phyloP scores from a whole-genome alignment of 495 filamentous ascomycete species.

The Penicillium coffeae region DNA sequence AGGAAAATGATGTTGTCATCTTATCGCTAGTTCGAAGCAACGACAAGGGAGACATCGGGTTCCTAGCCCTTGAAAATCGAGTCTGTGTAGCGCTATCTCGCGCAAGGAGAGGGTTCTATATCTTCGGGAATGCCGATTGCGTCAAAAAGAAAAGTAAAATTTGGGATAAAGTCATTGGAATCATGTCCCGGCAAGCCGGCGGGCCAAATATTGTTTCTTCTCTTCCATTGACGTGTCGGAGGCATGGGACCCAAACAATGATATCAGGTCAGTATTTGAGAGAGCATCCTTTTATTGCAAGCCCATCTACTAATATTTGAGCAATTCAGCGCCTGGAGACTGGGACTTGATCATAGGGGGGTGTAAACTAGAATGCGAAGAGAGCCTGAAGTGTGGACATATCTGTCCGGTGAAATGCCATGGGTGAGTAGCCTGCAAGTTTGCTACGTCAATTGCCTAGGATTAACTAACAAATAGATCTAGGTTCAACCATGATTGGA shows the following conservation, averaged over 20 bases:
- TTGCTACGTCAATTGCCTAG: background rate
- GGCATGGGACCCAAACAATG: constrained; percentile 30
- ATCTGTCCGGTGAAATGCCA: constrained; percentile 37
- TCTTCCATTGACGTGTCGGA: constrained; percentile 39
- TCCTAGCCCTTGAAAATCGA: constrained; percentile 70
- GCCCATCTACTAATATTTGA: too few species aligned
- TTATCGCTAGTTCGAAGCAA: constrained; percentile 82
- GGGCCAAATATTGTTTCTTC: constrained; percentile 25
- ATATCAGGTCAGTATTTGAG: constrained; percentile 24
- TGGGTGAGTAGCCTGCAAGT: constrained; percentile 20
- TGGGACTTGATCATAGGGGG: constrained; percentile 54
- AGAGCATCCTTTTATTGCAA: too few species aligned
- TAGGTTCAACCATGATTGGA: constrained; percentile 5
- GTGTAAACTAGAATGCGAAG: constrained; percentile 36
- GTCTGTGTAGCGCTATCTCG: constrained; percentile 86
- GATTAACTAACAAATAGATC: too few species aligned
- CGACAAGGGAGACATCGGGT: constrained; percentile 54
- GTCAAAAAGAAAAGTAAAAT: constrained; percentile 33
- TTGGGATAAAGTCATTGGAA: constrained; percentile 35
- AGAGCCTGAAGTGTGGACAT: constrained; percentile 38
- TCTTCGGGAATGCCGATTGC: constrained; percentile 73
- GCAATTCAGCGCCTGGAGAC: constrained; percentile 23
- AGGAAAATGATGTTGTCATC: constrained; percentile 85
- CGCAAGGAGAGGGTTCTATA: constrained; percentile 77
- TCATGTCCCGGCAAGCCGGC: constrained; percentile 22